Percentiles rank a stretch among this genome's conserved stretches.
phyloP scores from a whole-genome alignment of 1,139 yeast species.

The Zygoascus sp. region DNA sequence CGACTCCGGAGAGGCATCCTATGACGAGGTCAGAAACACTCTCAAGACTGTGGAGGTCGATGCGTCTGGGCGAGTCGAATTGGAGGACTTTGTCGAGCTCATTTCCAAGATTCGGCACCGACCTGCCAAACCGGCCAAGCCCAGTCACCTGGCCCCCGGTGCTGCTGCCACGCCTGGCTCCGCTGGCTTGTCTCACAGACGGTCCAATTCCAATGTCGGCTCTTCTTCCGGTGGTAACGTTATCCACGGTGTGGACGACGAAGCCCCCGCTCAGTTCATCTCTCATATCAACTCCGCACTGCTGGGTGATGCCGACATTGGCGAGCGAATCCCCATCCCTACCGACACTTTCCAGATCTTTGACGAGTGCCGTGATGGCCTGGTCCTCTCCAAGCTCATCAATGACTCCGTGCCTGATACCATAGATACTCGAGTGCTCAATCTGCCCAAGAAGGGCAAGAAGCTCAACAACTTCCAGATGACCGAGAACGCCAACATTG shows the following conservation, averaged over 20 bases:
- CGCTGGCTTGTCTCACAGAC: conserved; percentile 9
- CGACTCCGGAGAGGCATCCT: conserved; percentile 70
- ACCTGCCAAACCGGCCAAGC: conserved; percentile 29
- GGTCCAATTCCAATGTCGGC: conserved; percentile 7
- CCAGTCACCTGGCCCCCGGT: conserved; percentile 17
- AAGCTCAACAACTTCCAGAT: conserved; percentile 90
- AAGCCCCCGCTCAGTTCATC: conserved; percentile 93
- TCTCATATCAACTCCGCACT: conserved; percentile 90
- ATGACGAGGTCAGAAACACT: conserved; percentile 92
- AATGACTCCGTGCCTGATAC: conserved; percentile 98
- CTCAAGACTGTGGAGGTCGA: conserved; percentile 87
- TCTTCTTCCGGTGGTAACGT: conserved; percentile 38
- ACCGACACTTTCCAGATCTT: conserved; percentile 92
- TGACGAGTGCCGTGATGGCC: conserved; percentile 95
- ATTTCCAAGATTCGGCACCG: conserved; percentile 35
- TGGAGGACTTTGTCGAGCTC: conserved; percentile 92
- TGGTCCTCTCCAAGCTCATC: conserved; percentile 85
- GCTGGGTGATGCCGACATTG: conserved; percentile 85
- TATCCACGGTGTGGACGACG: conserved; percentile 96
- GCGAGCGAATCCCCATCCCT: conserved; percentile 83
- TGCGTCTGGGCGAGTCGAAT: conserved; percentile 94
- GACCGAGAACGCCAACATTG: conserved; percentile 95
- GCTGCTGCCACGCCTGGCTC: conserved; percentile 16
- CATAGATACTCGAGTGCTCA: conserved; percentile 94
- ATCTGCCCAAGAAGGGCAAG: conserved; percentile 77